Base-by-base conservation (phyloP, 192 early-diverging fungal species). In the Geranomyces michiganensis region DNA sequence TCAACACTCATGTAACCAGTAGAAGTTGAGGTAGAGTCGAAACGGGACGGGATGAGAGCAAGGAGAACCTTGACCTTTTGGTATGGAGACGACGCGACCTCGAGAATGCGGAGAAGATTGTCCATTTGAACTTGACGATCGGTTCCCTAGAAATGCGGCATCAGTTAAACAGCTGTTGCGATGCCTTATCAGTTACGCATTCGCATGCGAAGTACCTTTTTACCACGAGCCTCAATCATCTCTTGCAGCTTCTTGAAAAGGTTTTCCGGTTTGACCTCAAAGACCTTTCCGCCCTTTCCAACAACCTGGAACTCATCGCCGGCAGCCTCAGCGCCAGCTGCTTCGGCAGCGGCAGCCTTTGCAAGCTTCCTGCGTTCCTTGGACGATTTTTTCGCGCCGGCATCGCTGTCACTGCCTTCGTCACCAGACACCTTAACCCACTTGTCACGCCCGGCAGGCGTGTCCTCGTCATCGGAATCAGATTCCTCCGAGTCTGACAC, bases 1-100 rank as follows among this genome's bases (percentile, higher is more conserved):
- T 92, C 91, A 24, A 87, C 76, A 29, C 81, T 71, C 91, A 96
- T 91, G 80, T 88, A 90, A 33, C 85, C 87, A 60, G 84, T 71
- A 36, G 84, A 82, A 24, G 87, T 75, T 24, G 84, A 76, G 22
- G 88, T 86, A 72, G 83, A 81, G 78, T 99, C 97, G 70, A 98
- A 98, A 76, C 87, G 93, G 53, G 93, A 85, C 24, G 95, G 90
- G 65, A 96, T 89, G 72, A 97, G 83, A 48, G 85, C 87, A 71
- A 97, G 86, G 19, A 98, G 84, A 47, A 97, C 93, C 48, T 87
- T 86, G 68, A 91, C 85, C 77, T 87, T 87, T 79, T 95, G 92
- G 81, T 90, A 92, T 1, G 92, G 82, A 31, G 89, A 89, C 61
- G 64, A 76, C 22, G 92, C 87, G 26, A 86, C 72, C 17, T 74